These are phyloP conservation scores for Ustilago crameri DNA, from an alignment of 1,284 basidiomycete genomes.

Conservation along the genomic window DNA sequence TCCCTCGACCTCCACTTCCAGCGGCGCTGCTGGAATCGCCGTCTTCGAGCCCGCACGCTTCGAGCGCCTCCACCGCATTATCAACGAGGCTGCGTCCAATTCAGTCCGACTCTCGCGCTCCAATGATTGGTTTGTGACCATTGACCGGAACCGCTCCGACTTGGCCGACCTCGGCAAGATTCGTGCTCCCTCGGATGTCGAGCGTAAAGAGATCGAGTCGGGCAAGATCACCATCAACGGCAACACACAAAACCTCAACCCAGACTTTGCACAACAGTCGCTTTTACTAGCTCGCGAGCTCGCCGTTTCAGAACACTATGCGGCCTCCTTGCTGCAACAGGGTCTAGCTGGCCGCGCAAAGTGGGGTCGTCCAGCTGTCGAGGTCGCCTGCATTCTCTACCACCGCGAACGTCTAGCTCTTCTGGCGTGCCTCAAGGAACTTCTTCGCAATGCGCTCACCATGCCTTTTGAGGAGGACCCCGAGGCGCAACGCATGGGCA, in stretches of 20 bases:
- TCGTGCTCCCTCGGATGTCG: slow-evolving; percentile 50
- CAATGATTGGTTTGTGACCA: slow-evolving; percentile 63
- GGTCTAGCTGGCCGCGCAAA: slow-evolving; percentile 57
- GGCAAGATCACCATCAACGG: slow-evolving; percentile 64
- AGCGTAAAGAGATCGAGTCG: slow-evolving; percentile 62
- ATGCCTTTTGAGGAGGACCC: slow-evolving; percentile 55
- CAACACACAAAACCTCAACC: slow-evolving; percentile 54
- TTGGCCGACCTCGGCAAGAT: slow-evolving; percentile 60
- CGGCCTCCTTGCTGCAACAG: slow-evolving; percentile 65
- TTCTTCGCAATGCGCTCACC: slow-evolving; percentile 59
- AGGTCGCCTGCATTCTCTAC: slow-evolving; percentile 63
- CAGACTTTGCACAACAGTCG: slow-evolving; percentile 64
- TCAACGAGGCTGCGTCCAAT: slow-evolving; percentile 51
- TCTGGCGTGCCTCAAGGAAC: slow-evolving; percentile 60
- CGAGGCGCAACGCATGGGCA: slow-evolving; percentile 50
- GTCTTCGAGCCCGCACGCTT: slow-evolving; percentile 62
- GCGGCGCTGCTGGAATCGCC: slow-evolving; percentile 25
- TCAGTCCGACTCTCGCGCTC: slow-evolving; percentile 48
- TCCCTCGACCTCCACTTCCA: slow-evolving; percentile 27
- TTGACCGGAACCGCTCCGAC: slow-evolving; percentile 58
- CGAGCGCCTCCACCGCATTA: slow-evolving; percentile 57
- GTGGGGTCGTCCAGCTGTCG: slow-evolving; percentile 60
- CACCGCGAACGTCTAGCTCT: slow-evolving; percentile 63
- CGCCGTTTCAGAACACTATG: slow-evolving; percentile 62
- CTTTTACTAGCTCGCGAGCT: slow-evolving; percentile 60